Evolutionary conservation across 1,284 basidiomycete genomes (phyloP).

Genomic region (Rhodotorula sp.): DNA sequence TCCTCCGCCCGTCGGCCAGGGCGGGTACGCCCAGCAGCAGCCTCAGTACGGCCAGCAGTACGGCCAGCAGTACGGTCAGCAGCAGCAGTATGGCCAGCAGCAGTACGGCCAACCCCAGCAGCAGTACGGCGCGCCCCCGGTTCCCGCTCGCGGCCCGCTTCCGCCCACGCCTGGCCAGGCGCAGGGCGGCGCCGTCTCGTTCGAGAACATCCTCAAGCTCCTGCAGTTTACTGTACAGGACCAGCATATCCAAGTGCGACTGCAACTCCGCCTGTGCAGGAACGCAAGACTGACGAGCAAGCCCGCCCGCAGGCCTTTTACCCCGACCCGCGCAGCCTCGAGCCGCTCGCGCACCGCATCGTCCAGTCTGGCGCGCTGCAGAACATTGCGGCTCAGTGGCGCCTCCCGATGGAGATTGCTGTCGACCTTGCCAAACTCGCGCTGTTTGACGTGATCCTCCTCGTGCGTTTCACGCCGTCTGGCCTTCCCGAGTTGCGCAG

Average conservation of each 20-base stretch:
- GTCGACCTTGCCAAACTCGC: constrained; percentile 54
- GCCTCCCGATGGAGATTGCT: constrained; percentile 54
- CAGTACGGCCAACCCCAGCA: constrained; percentile 4
- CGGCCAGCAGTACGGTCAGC: constrained; percentile 13
- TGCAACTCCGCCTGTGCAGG: too few relatives aligned
- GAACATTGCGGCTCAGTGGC: constrained; percentile 54
- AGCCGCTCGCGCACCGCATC: constrained; percentile 54
- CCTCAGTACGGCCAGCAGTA: constrained; percentile 8
- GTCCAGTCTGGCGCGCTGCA: constrained; percentile 52
- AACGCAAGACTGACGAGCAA: neutral
- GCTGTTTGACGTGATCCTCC: constrained; percentile 48
- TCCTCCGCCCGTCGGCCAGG: neutral
- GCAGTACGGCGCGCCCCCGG: constrained; percentile 9
- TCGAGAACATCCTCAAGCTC: constrained; percentile 18
- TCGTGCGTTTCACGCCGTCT: constrained; percentile 53
- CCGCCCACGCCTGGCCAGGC: constrained; percentile 19
- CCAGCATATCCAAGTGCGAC: neutral
- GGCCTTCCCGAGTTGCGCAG: too few relatives aligned
- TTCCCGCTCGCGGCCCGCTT: neutral
- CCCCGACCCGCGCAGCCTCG: constrained; percentile 48
- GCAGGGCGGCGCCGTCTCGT: neutral
- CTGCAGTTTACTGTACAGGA: constrained; percentile 21
- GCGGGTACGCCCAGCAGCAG: constrained; percentile 7
- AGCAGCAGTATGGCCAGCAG: constrained; percentile 10
- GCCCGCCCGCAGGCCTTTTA: constrained; percentile 15